Conservation (phyloP, 1,284 basidiomycete genomes). For the Malassezia obtusa region DNA sequence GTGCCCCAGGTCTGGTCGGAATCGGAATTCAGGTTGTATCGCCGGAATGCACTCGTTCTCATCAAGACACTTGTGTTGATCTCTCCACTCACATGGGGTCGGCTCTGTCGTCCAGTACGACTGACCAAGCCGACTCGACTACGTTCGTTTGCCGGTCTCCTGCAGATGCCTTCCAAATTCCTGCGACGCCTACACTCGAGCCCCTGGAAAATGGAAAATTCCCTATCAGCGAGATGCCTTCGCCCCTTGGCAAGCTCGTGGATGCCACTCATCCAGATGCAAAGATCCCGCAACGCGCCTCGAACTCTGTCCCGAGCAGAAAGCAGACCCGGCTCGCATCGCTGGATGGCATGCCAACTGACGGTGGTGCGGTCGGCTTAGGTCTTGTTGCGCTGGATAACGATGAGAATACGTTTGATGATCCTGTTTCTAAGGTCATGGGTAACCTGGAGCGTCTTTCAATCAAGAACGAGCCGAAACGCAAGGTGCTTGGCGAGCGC, state of each 20-base stretch:
- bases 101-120: no score
- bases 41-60: no score
- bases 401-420: background rate
- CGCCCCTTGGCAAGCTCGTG: background rate
- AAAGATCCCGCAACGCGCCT: background rate
- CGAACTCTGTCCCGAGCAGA: no score
- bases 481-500: background rate
- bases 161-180: background rate
- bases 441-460: background rate
- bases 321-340: background rate
- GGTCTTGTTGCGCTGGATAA: background rate
- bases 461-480: background rate
- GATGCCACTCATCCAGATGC: background rate
- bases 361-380: background rate
- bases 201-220: background rate
- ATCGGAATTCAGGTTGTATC: no score
- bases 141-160: no score
- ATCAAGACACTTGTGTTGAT: no score
- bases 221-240: background rate
- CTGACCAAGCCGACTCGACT: no score
- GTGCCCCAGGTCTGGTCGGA: background rate
- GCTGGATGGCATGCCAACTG: background rate
- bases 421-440: background rate
- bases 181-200: background rate
- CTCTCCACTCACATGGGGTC: no score